Evolutionary conservation across 768 basidiomycete genomes (phyloP).

Genomic region (Pleurotus salmoneostramineus): DNA sequence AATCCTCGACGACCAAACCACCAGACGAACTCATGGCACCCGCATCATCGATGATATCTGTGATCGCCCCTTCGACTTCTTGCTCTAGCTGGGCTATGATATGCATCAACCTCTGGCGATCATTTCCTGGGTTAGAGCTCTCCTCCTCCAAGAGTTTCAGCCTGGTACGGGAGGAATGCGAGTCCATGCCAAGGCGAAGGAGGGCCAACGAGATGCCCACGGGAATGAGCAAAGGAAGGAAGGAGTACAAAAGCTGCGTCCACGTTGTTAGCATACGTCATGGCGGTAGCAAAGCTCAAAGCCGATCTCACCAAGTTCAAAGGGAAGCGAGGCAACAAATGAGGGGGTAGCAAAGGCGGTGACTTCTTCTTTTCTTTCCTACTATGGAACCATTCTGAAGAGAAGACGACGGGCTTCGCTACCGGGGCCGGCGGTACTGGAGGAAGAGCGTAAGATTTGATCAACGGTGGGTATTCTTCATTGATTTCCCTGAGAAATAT

Average conservation of each 20-base stretch:
- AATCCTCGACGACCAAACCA: conserved; percentile 7
- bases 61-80: conserved; percentile 54
- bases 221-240: conserved; percentile 66
- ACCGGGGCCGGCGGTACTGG: conserved; percentile 35
- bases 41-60: conserved; percentile 50
- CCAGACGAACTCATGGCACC: conserved; percentile 18
- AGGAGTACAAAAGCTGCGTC: conserved; percentile 42
- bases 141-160: conserved; percentile 55
- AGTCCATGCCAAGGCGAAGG: conserved; percentile 52
- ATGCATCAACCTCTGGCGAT: conserved; percentile 46
- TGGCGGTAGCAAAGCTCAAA: background rate
- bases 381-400: conserved; percentile 39
- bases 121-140: conserved; percentile 26
- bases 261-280: background rate
- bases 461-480: conserved; percentile 50
- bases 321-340: conserved; percentile 56
- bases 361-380: conserved; percentile 22
- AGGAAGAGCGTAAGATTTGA: conserved; percentile 48
- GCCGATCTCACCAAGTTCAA: conserved; percentile 58
- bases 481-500: conserved; percentile 41
- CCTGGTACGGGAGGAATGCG: conserved; percentile 57
- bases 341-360: conserved; percentile 50
- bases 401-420: conserved; percentile 33
- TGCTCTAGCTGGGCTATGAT: conserved; percentile 55
- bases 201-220: conserved; percentile 47